Evolutionary conservation across 441 rosid genomes (phyloP), one percentile per base, ranked within the genome.

Genomic region (Eutrema salsugineum): DNA sequence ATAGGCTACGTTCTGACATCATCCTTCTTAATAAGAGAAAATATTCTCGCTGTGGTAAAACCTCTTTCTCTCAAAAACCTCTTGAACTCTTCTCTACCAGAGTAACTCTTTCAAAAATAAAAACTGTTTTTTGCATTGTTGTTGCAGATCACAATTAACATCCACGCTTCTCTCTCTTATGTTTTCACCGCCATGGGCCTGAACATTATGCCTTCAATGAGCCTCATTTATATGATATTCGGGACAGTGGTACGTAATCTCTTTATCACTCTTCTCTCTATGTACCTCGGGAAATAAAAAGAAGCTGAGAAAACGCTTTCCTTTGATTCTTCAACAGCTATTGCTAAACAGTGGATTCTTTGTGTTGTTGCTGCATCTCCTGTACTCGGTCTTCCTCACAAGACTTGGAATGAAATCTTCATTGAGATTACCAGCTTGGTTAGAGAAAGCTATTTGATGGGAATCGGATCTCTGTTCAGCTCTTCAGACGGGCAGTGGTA

Each of bases 1-100:
- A 72, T 87, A 81, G 97, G 96, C 68, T 91, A 94, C 80, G 90
- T 91, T 78, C 77, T 88, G 27, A 83, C 88, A 72, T 80, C 96
- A 48, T 94, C 97, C 9, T 94, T 94, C 85, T 83, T 94, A 71
- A 91, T 91, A 80, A 84, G 89, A 82, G 99, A 94, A 78, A 94
- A 91, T 77, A 94, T 94, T 75, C 88, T 91, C 33, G 96, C 87
- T 68, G 80, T 94, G 88, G 97, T 91, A 85, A 85, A 84, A 47
- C 12, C 19, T 63, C 58, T 7, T 57, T 39, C 19, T 60, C 43
- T 39, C 6, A 20, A 62, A 22, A 43, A 8, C 33, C 14, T 8
- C 7, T 42, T 62, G 2, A 24, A 16, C 43, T 70, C 43, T 24
- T 49, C 24, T 39, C 56, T 48, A 56, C 12, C 14, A 19, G n/a